phyloP scores from a whole-genome alignment of 1,284 basidiomycete species.

The Pseudozyma tsukubaensis region DNA sequence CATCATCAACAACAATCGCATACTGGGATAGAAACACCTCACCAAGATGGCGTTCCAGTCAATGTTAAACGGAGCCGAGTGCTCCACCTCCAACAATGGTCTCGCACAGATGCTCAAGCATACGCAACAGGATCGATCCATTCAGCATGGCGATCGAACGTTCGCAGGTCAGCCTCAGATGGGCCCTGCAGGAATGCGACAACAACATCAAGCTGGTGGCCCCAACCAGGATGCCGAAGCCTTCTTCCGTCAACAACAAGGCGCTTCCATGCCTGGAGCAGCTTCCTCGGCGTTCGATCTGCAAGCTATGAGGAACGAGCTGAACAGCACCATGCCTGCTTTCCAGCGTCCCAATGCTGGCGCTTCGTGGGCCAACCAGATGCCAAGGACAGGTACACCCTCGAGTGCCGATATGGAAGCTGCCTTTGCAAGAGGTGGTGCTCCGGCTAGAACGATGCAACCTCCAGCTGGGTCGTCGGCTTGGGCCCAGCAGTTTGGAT shows the following conservation, averaged over 20 bases:
- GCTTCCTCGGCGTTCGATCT: constrained; percentile 55
- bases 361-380: constrained; percentile 59
- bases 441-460: constrained; percentile 25
- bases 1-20: background rate
- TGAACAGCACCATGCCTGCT: constrained; percentile 28
- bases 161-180: constrained; percentile 40
- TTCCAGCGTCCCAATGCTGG: constrained; percentile 34
- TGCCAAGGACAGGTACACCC: constrained; percentile 42
- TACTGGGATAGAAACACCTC: too few relatives aligned
- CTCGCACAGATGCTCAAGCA: constrained; percentile 91
- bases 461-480: constrained; percentile 32
- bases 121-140: constrained; percentile 86
- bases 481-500: constrained; percentile 58
- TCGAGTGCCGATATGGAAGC: constrained; percentile 53
- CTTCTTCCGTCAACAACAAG: constrained; percentile 59
- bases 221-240: constrained; percentile 58
- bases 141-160: constrained; percentile 73
- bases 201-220: constrained; percentile 43
- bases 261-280: constrained; percentile 26
- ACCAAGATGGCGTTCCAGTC: constrained; percentile 69
- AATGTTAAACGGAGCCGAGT: constrained; percentile 90
- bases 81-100: constrained; percentile 85
- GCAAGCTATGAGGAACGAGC: constrained; percentile 54
- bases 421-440: constrained; percentile 41
- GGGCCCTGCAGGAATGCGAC: constrained; percentile 35